A percentile compares a stretch with the other conserved stretches of the same genome.
phyloP scores from a whole-genome alignment of 805 yeast genomes.

The Henningerozyma blattae region DNA sequence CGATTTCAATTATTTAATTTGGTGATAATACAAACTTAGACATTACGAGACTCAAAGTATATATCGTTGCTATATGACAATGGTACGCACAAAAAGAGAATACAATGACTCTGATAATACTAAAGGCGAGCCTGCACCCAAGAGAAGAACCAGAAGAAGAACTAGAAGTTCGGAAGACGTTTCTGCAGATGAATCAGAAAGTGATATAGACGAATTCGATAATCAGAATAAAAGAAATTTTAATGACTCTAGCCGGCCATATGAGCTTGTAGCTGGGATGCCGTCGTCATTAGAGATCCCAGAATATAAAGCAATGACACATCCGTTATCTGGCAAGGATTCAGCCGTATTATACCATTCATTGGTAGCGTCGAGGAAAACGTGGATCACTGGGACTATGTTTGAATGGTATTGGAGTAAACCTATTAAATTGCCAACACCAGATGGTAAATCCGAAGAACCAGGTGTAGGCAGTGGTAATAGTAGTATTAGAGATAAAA shows the following conservation, averaged over 20 bases:
- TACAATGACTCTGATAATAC: no score
- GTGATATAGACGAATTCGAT: no score
- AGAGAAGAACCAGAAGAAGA: no score
- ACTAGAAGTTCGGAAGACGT: no score
- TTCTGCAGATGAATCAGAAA: no score
- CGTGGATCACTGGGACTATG: constrained; percentile 54
- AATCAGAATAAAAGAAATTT: no score
- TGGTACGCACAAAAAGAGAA: no score
- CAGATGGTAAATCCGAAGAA: constrained; percentile 15
- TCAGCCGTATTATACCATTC: constrained; percentile 64
- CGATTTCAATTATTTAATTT: no score
- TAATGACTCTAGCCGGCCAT: constrained; percentile 34
- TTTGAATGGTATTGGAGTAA: constrained; percentile 75
- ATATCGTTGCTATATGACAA: no score
- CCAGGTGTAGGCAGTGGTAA: background rate
- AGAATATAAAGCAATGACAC: constrained; percentile 37
- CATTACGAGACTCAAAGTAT: no score
- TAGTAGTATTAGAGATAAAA: constrained; percentile 47
- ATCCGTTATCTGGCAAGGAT: constrained; percentile 60
- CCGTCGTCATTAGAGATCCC: constrained; percentile 61
- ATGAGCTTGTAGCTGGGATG: constrained; percentile 48
- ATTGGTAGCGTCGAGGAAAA: constrained; percentile 56
- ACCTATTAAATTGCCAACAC: constrained; percentile 33
- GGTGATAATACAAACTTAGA: no score
- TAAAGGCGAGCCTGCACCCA: no score